These are phyloP conservation scores for Glebionis coronaria DNA, from an alignment of 129 eudicot species.

Conservation along the genomic window DNA sequence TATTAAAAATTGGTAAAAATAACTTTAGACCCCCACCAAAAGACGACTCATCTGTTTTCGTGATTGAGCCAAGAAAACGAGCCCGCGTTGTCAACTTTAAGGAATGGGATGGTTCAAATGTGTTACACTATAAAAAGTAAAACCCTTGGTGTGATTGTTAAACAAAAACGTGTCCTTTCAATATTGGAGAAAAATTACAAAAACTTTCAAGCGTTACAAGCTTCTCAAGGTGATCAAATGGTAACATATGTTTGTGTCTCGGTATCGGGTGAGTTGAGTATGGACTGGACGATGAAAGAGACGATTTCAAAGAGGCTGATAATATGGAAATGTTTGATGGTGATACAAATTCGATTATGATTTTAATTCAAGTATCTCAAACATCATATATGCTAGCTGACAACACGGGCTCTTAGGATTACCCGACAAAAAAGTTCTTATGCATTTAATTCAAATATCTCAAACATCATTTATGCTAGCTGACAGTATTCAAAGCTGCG, in stretches of 20 bases:
- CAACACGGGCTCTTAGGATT: no score
- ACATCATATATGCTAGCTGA: no score
- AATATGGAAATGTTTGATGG: constrained; percentile 58
- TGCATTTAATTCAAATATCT: no score
- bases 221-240: constrained; percentile 35
- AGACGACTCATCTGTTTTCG: constrained; percentile 87
- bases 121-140: constrained; percentile 86
- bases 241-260: constrained; percentile 53
- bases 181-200: constrained; percentile 75
- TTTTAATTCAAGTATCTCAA: no score
- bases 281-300: constrained; percentile 46
- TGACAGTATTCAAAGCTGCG: no score
- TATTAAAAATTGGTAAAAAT: constrained; percentile 83
- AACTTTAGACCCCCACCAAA: constrained; percentile 95
- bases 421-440: no score
- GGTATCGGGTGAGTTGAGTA: constrained; percentile 32
- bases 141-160: constrained; percentile 68
- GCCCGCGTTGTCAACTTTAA: constrained; percentile 61
- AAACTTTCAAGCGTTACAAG: constrained; percentile 68
- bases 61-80: constrained; percentile 90
- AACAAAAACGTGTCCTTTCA: constrained; percentile 54
- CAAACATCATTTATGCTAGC: no score
- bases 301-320: constrained; percentile 41
- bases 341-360: constrained; percentile 47
- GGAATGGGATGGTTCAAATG: constrained; percentile 87